Conservation (phyloP, 1,284 basidiomycete species). For the Trametes sp. region DNA sequence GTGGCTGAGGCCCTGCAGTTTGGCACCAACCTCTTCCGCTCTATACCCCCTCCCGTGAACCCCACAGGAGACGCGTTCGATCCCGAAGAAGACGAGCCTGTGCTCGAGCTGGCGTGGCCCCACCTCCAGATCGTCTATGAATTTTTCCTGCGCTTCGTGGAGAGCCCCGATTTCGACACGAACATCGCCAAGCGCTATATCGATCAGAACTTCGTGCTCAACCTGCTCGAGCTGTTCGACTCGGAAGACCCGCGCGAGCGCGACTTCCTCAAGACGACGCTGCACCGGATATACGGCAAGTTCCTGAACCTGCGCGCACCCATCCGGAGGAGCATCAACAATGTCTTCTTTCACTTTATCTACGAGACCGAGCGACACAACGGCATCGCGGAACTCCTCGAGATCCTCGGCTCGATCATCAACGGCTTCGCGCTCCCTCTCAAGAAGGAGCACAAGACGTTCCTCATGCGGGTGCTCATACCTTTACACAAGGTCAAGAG, state of each 20-base stretch:
- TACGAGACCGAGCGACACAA: constrained; percentile 99
- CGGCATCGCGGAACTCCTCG: constrained; percentile 97
- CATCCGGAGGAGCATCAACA: constrained; percentile 99
- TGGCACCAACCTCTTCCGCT: constrained; percentile 97
- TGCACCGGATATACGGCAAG: constrained; percentile 99
- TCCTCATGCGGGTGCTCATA: constrained; percentile 95
- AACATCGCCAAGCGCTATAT: constrained; percentile 98
- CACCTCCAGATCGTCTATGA: constrained; percentile 99
- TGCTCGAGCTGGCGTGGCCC: constrained; percentile 98
- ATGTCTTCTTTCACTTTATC: constrained; percentile 99
- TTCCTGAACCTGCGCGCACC: constrained; percentile 99
- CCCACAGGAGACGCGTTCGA: constrained; percentile 98
- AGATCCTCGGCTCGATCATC: constrained; percentile 99
- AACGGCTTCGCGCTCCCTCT: constrained; percentile 98
- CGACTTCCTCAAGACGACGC: constrained; percentile 98
- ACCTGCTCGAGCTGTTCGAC: constrained; percentile 98
- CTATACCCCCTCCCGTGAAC: constrained; percentile 99
- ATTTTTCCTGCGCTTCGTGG: constrained; percentile 99
- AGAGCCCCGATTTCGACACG: constrained; percentile 98
- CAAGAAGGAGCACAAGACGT: constrained; percentile 99
- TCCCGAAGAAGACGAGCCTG: constrained; percentile 99
- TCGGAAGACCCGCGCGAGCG: constrained; percentile 99
- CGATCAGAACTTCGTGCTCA: constrained; percentile 95
- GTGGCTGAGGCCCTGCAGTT: constrained; percentile 62
- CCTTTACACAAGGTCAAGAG: constrained; percentile 99